Evolutionary conservation across 305 asterid genomes (phyloP).

Genomic region (Fraxinus dipetala): DNA sequence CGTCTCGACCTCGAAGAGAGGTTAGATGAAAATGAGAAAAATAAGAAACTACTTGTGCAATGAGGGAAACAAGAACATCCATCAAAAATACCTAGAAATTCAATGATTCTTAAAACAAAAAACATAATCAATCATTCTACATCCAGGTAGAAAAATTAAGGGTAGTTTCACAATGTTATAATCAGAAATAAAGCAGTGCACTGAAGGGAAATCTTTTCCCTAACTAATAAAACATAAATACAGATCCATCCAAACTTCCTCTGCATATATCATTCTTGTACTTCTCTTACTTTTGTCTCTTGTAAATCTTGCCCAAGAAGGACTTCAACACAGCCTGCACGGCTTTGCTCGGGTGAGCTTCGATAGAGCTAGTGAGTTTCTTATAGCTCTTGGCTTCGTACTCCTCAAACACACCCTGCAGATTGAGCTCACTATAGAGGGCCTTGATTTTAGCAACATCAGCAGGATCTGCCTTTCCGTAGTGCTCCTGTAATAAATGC

Average conservation of each 20-base stretch:
- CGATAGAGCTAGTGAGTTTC: slow-evolving; percentile 36
- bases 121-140: not conserved
- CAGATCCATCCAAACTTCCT: not conserved
- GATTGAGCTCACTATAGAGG: slow-evolving; percentile 39
- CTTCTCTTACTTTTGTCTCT: slow-evolving; percentile 38
- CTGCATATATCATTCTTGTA: not conserved
- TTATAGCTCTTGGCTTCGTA: slow-evolving; percentile 37
- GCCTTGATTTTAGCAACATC: slow-evolving; percentile 40
- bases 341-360: slow-evolving; percentile 45
- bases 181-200: not conserved
- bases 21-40: not conserved
- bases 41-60: not conserved
- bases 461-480: slow-evolving; percentile 39
- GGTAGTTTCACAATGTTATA: not conserved
- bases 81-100: not conserved
- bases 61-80: not conserved
- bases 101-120: not conserved
- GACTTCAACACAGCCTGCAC: slow-evolving; percentile 43
- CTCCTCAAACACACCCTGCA: slow-evolving; percentile 45
- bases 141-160: not conserved
- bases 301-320: slow-evolving; percentile 51
- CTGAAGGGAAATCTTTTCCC: not conserved
- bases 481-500: slow-evolving; percentile 32
- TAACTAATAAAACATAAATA: not conserved
- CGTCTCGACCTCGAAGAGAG: not conserved